A percentile compares a stretch with the other conserved stretches of the same genome.
phyloP scores from a whole-genome alignment of 345 rosid species.

The Brassica juncea region DNA sequence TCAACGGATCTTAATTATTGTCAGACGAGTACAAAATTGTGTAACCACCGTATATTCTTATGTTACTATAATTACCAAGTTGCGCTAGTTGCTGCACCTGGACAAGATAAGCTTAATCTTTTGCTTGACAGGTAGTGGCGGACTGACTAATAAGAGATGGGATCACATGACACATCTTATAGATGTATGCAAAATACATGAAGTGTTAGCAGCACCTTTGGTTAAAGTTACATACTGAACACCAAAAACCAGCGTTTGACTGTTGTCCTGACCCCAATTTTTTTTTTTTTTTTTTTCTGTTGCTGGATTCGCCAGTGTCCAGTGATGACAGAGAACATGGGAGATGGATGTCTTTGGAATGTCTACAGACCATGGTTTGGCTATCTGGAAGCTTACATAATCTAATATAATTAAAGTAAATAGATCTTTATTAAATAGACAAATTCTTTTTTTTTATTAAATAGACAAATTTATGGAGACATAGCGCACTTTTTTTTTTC shows the following conservation, averaged over 20 bases:
- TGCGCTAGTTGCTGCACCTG: constrained; percentile 20
- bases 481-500: too few relatives aligned
- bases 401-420: background rate
- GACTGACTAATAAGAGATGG: background rate
- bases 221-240: background rate
- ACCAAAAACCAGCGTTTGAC: background rate
- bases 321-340: background rate
- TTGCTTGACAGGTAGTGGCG: constrained; percentile 3
- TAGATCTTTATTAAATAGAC: background rate
- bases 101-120: constrained; percentile 32
- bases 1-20: background rate
- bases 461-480: too few relatives aligned
- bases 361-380: background rate
- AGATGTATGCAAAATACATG: background rate
- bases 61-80: constrained; percentile 19
- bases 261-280: background rate
- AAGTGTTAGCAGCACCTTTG: background rate
- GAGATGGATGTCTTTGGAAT: background rate
- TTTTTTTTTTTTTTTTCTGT: background rate
- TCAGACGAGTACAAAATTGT: constrained; percentile 16
- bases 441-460: background rate
- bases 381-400: background rate
- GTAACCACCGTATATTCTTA: background rate
- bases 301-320: background rate
- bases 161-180: background rate